Percentiles rank a stretch among this genome's conserved stretches.
Conservation (phyloP, 2,329 filamentous ascomycete species). For the Pseudocercospora pini-densiflorae region DNA sequence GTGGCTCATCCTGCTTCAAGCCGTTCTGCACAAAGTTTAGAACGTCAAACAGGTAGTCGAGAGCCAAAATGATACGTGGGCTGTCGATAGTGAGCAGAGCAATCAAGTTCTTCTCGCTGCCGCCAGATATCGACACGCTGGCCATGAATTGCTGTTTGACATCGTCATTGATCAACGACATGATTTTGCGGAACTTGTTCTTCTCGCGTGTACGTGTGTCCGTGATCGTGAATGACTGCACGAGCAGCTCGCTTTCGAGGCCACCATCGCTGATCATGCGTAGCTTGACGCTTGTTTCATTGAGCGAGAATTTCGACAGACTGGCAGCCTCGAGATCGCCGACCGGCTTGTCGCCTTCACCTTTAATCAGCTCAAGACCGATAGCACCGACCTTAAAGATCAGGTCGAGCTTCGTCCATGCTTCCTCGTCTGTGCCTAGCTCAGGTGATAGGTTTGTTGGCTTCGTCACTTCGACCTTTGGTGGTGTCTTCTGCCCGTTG, state of each 20-base stretch:
- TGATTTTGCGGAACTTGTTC: conserved; percentile 97
- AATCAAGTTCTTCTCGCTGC: conserved; percentile 79
- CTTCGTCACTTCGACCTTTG: conserved; percentile 26
- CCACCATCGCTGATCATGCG: conserved; percentile 91
- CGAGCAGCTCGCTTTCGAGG: conserved; percentile 88
- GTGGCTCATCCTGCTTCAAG: conserved; percentile 57
- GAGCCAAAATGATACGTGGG: conserved; percentile 88
- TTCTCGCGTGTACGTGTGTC: conserved; percentile 87
- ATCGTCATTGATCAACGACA: conserved; percentile 93
- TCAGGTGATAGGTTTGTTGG: conserved; percentile 61
- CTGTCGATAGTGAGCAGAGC: conserved; percentile 94
- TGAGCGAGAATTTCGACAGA: conserved; percentile 90
- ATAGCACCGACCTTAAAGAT: conserved; percentile 88
- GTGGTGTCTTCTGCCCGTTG: conserved; percentile 42
- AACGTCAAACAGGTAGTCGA: conserved; percentile 93
- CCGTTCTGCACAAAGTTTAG: conserved; percentile 80
- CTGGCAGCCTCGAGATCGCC: conserved; percentile 77
- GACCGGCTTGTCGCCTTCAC: conserved; percentile 76
- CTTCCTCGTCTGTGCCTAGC: conserved; percentile 67
- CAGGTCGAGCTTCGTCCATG: conserved; percentile 92
- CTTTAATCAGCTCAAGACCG: conserved; percentile 83
- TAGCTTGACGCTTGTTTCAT: conserved; percentile 89
- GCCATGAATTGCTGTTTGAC: conserved; percentile 98
- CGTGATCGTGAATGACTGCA: conserved; percentile 91
- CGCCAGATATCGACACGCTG: conserved; percentile 88